Percentiles rank a stretch among this genome's conserved stretches.
phyloP scores from a whole-genome alignment of 116 monocot species.

The Iris pallida region DNA sequence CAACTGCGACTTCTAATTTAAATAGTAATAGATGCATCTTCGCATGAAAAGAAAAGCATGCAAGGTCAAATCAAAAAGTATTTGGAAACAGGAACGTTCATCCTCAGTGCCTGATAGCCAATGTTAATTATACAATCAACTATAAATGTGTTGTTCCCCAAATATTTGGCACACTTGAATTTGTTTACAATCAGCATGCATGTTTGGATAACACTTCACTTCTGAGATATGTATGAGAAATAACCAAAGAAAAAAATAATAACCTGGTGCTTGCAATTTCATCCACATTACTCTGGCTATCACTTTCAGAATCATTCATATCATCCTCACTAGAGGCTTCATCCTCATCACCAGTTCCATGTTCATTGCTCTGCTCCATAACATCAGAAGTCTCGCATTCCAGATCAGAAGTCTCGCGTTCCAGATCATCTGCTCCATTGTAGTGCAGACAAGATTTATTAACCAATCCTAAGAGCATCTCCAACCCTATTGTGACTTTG shows the following conservation, averaged over 20 bases:
- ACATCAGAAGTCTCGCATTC: not conserved
- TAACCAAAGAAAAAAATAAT: not conserved
- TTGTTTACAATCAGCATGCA: too few species aligned
- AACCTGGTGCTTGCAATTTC: conserved; percentile 1
- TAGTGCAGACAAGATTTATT: not conserved
- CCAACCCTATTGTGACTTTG: not conserved
- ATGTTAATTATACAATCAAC: too few species aligned
- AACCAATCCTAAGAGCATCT: not conserved
- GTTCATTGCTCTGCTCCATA: not conserved
- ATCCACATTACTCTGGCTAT: not conserved
- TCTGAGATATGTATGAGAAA: not conserved
- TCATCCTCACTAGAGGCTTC: conserved; percentile 10
- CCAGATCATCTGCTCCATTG: not conserved
- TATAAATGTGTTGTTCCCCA: too few species aligned
- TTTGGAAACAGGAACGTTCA: too few species aligned
- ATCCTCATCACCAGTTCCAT: not conserved
- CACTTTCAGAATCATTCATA: conserved; percentile 3
- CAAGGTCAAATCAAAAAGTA: too few species aligned
- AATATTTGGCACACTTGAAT: too few species aligned
- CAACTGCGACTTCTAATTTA: too few species aligned
- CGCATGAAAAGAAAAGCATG: too few species aligned
- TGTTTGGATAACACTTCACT: not conserved
- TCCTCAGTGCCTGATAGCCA: too few species aligned
- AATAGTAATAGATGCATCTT: too few species aligned
- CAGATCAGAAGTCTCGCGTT: too few species aligned